Evolutionary conservation across 805 yeast species (phyloP).

Genomic region (Pichia manshurica): DNA sequence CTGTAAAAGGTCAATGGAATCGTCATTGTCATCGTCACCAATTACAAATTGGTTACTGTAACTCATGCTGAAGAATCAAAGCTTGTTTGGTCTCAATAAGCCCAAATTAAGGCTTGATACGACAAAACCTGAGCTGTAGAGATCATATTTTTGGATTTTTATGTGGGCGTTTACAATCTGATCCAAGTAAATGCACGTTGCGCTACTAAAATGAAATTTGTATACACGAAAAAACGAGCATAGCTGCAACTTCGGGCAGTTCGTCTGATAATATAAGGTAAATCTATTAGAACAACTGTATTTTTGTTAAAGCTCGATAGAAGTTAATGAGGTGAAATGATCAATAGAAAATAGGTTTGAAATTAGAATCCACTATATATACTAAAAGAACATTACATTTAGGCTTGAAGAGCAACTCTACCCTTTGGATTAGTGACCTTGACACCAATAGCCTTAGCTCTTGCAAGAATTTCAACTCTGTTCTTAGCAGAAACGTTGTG

Average conservation of each 20-base stretch:
- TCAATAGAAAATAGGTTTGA: slow-evolving; percentile 7
- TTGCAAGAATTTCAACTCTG: slow-evolving; percentile 93
- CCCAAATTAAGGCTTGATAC: too few species aligned
- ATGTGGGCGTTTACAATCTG: too few species aligned
- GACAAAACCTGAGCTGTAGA: background rate
- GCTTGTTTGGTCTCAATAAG: too few species aligned
- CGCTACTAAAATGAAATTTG: too few species aligned
- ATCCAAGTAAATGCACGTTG: too few species aligned
- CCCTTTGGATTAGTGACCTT: slow-evolving; percentile 99
- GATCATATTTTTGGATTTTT: too few species aligned
- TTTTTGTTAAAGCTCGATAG: background rate
- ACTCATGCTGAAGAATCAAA: slow-evolving; percentile 6
- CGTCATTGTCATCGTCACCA: slow-evolving; percentile 17
- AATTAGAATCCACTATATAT: slow-evolving; percentile 12
- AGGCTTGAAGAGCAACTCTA: slow-evolving; percentile 97
- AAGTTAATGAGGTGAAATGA: background rate
- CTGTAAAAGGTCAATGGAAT: slow-evolving; percentile 17
- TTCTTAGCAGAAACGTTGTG: slow-evolving; percentile 97
- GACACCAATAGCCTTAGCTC: slow-evolving; percentile 97
- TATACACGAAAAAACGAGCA: too few species aligned
- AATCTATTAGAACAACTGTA: too few species aligned
- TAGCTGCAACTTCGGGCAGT: too few species aligned
- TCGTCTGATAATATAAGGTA: too few species aligned
- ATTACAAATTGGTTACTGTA: slow-evolving; percentile 13
- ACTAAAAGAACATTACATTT: slow-evolving; percentile 31